Evolutionary conservation across 257 asterid genomes (phyloP).

Genomic region (Solanum pennellii): DNA sequence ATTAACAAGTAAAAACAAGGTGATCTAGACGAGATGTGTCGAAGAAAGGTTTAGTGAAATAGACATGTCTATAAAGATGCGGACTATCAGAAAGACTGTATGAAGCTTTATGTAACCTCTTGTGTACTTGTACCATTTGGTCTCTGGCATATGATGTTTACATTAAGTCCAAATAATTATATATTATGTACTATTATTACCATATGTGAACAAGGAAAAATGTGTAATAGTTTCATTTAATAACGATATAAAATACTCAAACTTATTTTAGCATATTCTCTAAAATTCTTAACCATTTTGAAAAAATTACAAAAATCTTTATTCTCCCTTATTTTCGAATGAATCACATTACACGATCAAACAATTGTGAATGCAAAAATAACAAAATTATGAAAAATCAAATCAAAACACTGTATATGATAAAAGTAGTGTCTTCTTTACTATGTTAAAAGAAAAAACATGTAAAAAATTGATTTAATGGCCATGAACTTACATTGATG

Average conservation of each 20-base stretch:
- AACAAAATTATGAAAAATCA: background rate
- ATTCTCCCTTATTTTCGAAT: background rate
- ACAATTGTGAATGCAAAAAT: background rate
- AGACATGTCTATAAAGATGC: background rate
- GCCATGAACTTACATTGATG: background rate
- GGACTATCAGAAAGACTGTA: background rate
- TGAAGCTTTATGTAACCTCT: background rate
- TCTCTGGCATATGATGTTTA: background rate
- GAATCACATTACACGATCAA: background rate
- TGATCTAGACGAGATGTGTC: slow-evolving; percentile 7
- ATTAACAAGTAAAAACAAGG: slow-evolving; percentile 35
- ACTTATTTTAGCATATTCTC: too few relatives aligned
- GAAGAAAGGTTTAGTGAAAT: background rate
- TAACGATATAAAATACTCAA: too few relatives aligned
- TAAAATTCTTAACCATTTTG: background rate
- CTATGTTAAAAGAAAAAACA: background rate
- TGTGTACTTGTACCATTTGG: background rate
- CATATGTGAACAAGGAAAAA: background rate
- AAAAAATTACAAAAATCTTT: too few relatives aligned
- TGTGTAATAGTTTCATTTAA: background rate
- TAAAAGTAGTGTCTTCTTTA: background rate
- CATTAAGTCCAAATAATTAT: background rate
- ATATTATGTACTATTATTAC: background rate
- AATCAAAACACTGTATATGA: background rate
- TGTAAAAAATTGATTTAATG: background rate